These are phyloP conservation scores for Sequoiadendron giganteum DNA, from an alignment of 75 land plant species.

Conservation along the genomic window DNA sequence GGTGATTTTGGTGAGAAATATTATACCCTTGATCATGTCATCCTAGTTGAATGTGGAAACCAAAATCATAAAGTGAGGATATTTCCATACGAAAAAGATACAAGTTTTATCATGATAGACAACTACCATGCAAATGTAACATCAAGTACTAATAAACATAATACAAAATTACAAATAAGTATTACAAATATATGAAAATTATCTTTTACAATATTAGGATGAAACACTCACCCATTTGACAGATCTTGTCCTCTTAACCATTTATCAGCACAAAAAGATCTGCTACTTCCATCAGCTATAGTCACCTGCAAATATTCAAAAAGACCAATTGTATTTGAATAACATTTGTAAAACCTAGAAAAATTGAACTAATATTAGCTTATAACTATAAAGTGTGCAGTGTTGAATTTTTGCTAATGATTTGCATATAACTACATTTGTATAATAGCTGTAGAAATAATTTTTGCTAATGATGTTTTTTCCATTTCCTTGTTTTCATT, in stretches of 20 bases:
- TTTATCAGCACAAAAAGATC: conserved; percentile 24
- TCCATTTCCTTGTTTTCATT: not conserved
- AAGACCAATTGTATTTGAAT: not conserved
- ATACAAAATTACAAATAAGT: conserved; percentile 4
- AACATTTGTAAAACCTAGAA: not conserved
- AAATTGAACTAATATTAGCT: not conserved
- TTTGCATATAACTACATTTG: too few species aligned
- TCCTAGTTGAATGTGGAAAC: not conserved
- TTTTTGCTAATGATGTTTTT: not conserved
- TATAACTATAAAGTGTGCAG: not conserved
- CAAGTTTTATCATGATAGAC: not conserved
- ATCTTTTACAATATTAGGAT: not conserved
- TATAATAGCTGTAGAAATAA: not conserved
- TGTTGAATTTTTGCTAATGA: not conserved
- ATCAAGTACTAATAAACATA: not conserved
- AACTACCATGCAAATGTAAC: not conserved
- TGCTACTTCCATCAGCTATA: conserved; percentile 34
- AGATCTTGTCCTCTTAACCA: conserved; percentile 39
- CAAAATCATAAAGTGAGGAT: not conserved
- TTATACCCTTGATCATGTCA: not conserved
- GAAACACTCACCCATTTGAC: conserved; percentile 24
- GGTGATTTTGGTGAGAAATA: not conserved
- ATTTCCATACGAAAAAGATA: not conserved
- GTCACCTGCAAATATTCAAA: conserved; percentile 22
- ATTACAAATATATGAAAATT: not conserved